Percentiles rank a stretch among this genome's conserved stretches.
Evolutionary conservation across 345 rosid genomes (phyloP).

Genomic region (Lepidium didymum): DNA sequence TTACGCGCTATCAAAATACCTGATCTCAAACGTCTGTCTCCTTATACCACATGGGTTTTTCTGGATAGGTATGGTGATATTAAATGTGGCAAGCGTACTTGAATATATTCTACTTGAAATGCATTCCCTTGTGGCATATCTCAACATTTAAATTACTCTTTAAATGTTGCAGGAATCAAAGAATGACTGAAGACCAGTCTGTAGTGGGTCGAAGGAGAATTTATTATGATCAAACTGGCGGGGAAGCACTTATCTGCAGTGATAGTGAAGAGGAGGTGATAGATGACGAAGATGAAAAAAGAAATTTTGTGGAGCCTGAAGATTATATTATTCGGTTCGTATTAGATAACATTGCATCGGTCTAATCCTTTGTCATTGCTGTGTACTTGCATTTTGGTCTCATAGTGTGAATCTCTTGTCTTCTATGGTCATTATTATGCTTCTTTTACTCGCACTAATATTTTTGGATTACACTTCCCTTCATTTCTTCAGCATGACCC

Average conservation of each 20-base stretch:
- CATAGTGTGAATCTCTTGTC: neutral
- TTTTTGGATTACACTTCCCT: neutral
- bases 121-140: neutral
- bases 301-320: conserved; percentile 67
- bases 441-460: neutral
- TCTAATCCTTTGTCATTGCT: neutral
- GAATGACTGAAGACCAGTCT: conserved; percentile 99
- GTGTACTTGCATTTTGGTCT: conserved; percentile 8
- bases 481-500: conserved; percentile 61
- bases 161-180: conserved; percentile 71
- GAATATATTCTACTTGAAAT: neutral
- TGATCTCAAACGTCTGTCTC: conserved; percentile 74
- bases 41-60: conserved; percentile 95
- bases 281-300: conserved; percentile 84
- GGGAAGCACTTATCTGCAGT: conserved; percentile 99
- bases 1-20: conserved; percentile 71
- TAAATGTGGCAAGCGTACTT: neutral
- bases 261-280: conserved; percentile 92
- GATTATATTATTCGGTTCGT: conserved; percentile 88
- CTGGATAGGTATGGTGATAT: conserved; percentile 65
- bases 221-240: conserved; percentile 92
- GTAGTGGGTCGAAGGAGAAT: conserved; percentile 97
- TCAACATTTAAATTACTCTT: neutral
- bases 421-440: neutral
- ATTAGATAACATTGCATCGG: conserved; percentile 1